Evolutionary conservation across 2,329 filamentous ascomycete species (phyloP).

Genomic region (Parastagonospora avenae): DNA sequence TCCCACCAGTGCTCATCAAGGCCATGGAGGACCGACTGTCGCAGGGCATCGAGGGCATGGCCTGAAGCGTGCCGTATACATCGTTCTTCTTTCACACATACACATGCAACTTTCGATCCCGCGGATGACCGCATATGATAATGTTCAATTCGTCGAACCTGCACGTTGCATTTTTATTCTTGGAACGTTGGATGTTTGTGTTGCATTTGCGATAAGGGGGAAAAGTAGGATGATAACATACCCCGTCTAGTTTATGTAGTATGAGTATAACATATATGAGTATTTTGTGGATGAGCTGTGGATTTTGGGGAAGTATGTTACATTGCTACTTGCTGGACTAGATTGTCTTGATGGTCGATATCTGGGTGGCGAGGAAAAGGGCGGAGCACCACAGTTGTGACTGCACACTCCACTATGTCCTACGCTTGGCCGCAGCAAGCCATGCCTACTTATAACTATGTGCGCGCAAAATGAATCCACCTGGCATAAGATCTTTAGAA

Average conservation of each 20-base stretch:
- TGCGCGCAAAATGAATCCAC: too few species aligned
- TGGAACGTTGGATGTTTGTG: not conserved
- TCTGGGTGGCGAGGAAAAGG: not conserved
- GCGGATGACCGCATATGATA: too few species aligned
- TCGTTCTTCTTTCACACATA: not conserved
- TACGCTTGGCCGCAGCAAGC: conserved; percentile 1
- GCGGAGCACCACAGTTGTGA: not conserved
- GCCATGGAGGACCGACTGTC: conserved; percentile 85
- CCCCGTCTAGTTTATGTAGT: conserved; percentile 5
- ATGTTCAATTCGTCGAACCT: not conserved
- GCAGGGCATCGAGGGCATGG: conserved; percentile 52
- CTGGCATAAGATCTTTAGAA: too few species aligned
- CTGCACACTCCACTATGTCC: not conserved
- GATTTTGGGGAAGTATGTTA: too few species aligned
- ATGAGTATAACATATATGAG: conserved; percentile 3
- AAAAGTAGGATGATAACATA: conserved; percentile 6
- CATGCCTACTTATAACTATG: not conserved
- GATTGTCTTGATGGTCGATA: not conserved
- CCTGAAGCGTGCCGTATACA: conserved; percentile 10
- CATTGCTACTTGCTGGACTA: too few species aligned
- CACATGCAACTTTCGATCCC: not conserved
- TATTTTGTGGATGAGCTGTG: not conserved
- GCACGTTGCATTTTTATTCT: not conserved
- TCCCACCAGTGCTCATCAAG: conserved; percentile 79
- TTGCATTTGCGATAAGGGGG: conserved; percentile 4